Conservation (phyloP, 331 rosid genomes). For the Arachis monticola region DNA sequence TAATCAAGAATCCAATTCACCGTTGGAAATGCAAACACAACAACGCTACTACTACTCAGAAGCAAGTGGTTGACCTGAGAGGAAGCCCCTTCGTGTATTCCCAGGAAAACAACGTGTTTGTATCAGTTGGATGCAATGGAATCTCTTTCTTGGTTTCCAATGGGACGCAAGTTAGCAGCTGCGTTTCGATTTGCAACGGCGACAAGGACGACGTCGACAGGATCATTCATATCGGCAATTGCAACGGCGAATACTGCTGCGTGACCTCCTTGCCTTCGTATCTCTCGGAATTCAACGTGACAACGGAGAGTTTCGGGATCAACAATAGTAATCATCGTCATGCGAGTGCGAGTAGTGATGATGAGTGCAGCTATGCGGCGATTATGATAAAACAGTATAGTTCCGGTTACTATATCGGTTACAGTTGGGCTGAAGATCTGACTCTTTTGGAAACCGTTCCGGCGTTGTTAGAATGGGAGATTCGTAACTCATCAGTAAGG, state of each 20-base stretch:
- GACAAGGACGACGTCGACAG: too few relatives aligned
- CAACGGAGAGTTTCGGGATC: background rate
- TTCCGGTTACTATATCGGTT: too few relatives aligned
- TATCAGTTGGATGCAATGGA: conserved; percentile 28
- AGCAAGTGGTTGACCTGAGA: too few relatives aligned
- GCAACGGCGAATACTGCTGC: conserved; percentile 37
- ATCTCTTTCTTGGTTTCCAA: background rate
- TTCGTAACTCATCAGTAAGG: background rate
- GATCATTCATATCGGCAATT: background rate
- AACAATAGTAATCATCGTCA: too few relatives aligned
- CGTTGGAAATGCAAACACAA: too few relatives aligned
- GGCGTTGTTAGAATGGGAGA: background rate
- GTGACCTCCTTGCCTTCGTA: conserved; percentile 10
- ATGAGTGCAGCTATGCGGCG: conserved; percentile 2
- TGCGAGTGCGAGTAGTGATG: background rate
- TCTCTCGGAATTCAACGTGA: conserved; percentile 17
- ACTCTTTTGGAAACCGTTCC: too few relatives aligned
- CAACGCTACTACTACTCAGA: too few relatives aligned
- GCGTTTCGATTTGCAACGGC: conserved; percentile 36
- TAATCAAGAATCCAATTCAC: too few relatives aligned
- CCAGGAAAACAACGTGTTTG: background rate
- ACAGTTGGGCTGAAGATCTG: background rate
- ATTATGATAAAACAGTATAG: background rate
- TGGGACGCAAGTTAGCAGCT: background rate
- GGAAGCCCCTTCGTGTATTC: too few relatives aligned